Percentiles rank a stretch among this genome's conserved stretches.
phyloP scores from a whole-genome alignment of 139 green algal genomes.

The Coelastrella sp. region DNA sequence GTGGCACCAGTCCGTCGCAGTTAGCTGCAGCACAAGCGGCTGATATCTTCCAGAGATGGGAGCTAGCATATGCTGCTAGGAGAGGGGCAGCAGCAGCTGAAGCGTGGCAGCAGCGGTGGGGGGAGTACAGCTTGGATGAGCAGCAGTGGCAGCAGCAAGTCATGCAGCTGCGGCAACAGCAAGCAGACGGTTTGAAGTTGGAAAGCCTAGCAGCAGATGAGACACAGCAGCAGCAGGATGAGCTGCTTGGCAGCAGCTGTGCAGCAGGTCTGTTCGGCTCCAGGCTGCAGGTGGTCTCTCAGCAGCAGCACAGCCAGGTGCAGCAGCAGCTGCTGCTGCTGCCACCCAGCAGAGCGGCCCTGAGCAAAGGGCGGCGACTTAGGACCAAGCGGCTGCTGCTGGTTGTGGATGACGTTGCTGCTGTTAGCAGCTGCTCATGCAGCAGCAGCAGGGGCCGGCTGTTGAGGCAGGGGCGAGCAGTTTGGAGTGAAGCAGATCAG shows the following conservation, averaged over 20 bases:
- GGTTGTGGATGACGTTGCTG: constrained; percentile 38
- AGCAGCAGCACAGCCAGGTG: constrained; percentile 24
- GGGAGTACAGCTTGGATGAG: background rate
- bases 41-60: constrained; percentile 44
- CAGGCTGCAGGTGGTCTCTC: background rate
- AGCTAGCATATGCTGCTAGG: constrained; percentile 30
- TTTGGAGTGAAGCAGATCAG: constrained; percentile 18
- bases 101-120: constrained; percentile 45
- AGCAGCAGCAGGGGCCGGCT: constrained; percentile 3
- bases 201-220: background rate
- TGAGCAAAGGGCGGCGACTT: background rate
- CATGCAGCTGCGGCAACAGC: constrained; percentile 28
- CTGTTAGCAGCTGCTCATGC: constrained; percentile 4
- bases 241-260: background rate
- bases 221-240: constrained; percentile 15
- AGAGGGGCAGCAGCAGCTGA: constrained; percentile 29
- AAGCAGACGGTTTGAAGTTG: background rate
- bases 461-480: background rate
- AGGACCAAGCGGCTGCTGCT: constrained; percentile 15
- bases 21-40: constrained; percentile 5
- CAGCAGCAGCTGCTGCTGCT: constrained; percentile 42
- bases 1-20: constrained; percentile 29
- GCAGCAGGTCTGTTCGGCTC: background rate
- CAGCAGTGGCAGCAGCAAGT: constrained; percentile 42
- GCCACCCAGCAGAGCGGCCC: background rate